These are phyloP conservation scores for Lipomyces anomalus DNA, from an alignment of 805 yeast species.

Conservation along the genomic window DNA sequence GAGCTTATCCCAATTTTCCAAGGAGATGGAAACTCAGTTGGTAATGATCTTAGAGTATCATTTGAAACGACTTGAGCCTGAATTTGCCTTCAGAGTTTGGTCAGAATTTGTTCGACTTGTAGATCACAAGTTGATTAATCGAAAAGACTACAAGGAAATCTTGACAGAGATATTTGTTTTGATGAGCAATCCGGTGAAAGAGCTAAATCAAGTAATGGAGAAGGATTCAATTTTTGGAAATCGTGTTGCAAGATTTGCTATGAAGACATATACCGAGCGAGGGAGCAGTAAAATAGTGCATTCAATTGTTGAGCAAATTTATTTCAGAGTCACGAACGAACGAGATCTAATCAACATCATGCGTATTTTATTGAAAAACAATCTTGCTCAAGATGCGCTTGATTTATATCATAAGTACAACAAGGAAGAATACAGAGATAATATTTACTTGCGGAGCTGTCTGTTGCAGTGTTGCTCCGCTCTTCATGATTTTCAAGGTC, in stretches of 20 bases:
- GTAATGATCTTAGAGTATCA: slow-evolving; percentile 9
- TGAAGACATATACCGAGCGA: background rate
- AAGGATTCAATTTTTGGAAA: slow-evolving; percentile 7
- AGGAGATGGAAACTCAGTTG: slow-evolving; percentile 10
- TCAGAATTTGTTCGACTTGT: background rate
- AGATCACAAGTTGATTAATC: slow-evolving; percentile 7
- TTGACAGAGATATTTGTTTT: slow-evolving; percentile 4
- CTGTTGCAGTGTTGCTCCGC: background rate
- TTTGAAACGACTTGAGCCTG: slow-evolving; percentile 4
- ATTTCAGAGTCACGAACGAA: background rate
- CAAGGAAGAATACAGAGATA: slow-evolving; percentile 1
- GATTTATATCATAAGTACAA: slow-evolving; percentile 1
- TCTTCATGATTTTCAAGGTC: slow-evolving; percentile 1
- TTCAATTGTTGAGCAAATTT: background rate
- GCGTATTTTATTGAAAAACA: background rate
- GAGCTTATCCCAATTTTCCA: slow-evolving; percentile 1
- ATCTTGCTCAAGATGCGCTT: background rate
- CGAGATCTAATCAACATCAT: slow-evolving; percentile 1
- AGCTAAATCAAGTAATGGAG: background rate
- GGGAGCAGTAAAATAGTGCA: background rate
- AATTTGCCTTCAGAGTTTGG: slow-evolving; percentile 6
- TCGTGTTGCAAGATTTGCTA: slow-evolving; percentile 5
- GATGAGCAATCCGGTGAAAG: slow-evolving; percentile 1
- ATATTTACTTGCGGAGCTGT: background rate
- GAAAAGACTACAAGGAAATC: background rate